Evolutionary conservation across 2,329 filamentous ascomycete species (phyloP).

Genomic region (Diplocarpon mali): DNA sequence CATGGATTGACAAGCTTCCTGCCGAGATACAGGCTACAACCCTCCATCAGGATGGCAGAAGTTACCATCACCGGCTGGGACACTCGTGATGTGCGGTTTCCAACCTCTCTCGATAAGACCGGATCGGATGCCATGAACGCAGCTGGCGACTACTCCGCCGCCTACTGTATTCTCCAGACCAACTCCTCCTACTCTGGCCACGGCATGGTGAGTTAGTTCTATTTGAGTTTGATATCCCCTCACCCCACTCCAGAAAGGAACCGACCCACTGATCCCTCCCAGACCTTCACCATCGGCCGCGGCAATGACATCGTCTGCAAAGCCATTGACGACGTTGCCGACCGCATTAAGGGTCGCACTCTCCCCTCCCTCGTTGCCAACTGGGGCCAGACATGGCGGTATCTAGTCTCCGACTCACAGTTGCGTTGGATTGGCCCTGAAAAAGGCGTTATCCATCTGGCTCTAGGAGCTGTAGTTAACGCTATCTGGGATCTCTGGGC

Average conservation of each 20-base stretch:
- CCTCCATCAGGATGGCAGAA: slow-evolving; percentile 34
- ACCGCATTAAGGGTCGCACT: slow-evolving; percentile 63
- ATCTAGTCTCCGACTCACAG: slow-evolving; percentile 85
- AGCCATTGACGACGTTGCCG: slow-evolving; percentile 68
- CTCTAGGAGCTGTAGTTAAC: slow-evolving; percentile 80
- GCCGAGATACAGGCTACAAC: not conserved
- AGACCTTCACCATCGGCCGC: slow-evolving; percentile 75
- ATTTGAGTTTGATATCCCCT: not conserved
- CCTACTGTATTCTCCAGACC: slow-evolving; percentile 87
- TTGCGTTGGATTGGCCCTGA: slow-evolving; percentile 90
- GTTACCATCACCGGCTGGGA: slow-evolving; percentile 63
- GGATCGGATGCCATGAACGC: slow-evolving; percentile 96
- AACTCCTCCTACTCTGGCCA: slow-evolving; percentile 62
- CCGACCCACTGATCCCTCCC: slow-evolving; percentile 4
- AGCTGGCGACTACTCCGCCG: slow-evolving; percentile 81
- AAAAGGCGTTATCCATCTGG: slow-evolving; percentile 89
- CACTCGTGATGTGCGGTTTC: slow-evolving; percentile 66
- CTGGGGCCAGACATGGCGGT: slow-evolving; percentile 83
- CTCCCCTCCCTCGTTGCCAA: slow-evolving; percentile 66
- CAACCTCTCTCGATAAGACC: slow-evolving; percentile 93
- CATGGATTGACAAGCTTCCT: too few relatives aligned
- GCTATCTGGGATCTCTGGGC: slow-evolving; percentile 95
- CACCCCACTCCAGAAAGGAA: not conserved
- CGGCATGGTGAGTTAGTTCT: slow-evolving; percentile 52
- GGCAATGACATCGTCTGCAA: slow-evolving; percentile 88